These are phyloP conservation scores for Nicotiana attenuata DNA, from an alignment of 257 asterid genomes.

Conservation along the genomic window DNA sequence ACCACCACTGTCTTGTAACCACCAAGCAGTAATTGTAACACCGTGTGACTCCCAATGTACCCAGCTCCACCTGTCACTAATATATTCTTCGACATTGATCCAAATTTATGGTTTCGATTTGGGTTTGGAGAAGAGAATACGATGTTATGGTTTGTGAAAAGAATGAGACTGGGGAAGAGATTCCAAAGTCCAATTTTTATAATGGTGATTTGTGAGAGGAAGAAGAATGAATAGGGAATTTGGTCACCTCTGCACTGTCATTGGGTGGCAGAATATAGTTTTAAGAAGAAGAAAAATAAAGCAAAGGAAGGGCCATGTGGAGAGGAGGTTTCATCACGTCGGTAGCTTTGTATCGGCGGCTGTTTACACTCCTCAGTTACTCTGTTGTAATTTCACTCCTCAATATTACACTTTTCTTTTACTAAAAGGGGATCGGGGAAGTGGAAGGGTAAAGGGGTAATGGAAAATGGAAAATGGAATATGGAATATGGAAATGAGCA, in stretches of 20 bases:
- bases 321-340: conserved; percentile 7
- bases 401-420: too few species aligned
- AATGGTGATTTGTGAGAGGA: not conserved
- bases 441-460: too few species aligned
- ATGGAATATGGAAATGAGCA: too few species aligned
- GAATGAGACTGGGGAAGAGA: not conserved
- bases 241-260: not conserved
- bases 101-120: not conserved
- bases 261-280: not conserved
- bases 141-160: not conserved
- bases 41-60: conserved; percentile 72
- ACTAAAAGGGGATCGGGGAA: too few species aligned
- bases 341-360: not conserved
- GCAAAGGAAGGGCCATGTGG: conserved; percentile 1
- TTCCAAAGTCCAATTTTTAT: not conserved
- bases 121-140: not conserved
- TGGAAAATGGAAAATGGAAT: too few species aligned
- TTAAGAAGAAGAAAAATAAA: not conserved
- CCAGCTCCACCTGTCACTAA: conserved; percentile 72
- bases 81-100: conserved; percentile 36
- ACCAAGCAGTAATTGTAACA: conserved; percentile 68
- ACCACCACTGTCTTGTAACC: conserved; percentile 72
- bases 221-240: not conserved
- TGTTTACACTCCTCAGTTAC: not conserved
- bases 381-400: not conserved